phyloP scores from a whole-genome alignment of 2,329 filamentous ascomycete genomes.

The Apiospora saccharicola region DNA sequence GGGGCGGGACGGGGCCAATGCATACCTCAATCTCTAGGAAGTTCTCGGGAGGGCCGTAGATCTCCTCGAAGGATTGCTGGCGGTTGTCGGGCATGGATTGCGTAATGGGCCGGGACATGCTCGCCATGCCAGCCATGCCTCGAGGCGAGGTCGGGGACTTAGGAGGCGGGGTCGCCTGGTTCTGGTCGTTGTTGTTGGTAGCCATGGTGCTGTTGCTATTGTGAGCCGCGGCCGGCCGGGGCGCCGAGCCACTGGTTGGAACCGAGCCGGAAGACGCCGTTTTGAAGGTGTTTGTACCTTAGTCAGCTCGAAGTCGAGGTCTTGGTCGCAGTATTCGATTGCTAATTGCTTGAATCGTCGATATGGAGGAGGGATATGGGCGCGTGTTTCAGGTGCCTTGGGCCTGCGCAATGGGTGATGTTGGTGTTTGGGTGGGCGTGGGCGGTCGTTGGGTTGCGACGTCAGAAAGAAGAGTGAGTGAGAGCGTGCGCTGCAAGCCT shows the following conservation, averaged over 20 bases:
- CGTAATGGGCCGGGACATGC: slow-evolving; percentile 62
- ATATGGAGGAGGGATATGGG: neutral
- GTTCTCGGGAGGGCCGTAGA: slow-evolving; percentile 98
- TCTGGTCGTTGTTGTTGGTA: slow-evolving; percentile 23
- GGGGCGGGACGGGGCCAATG: slow-evolving; percentile 24
- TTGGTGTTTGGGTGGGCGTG: neutral
- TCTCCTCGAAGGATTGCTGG: slow-evolving; percentile 97
- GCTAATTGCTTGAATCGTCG: neutral
- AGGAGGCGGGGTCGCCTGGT: slow-evolving; percentile 20
- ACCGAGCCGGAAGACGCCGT: slow-evolving; percentile 24
- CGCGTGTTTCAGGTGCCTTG: neutral
- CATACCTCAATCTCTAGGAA: slow-evolving; percentile 96
- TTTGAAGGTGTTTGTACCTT: neutral
- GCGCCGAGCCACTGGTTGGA: slow-evolving; percentile 26
- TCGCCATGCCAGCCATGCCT: slow-evolving; percentile 42
- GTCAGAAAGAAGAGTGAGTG: neutral
- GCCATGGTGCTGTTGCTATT: slow-evolving; percentile 4
- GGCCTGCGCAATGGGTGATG: neutral
- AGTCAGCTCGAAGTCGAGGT: slow-evolving; percentile 1
- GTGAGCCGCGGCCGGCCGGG: slow-evolving; percentile 21
- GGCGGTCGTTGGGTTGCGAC: slow-evolving; percentile 7
- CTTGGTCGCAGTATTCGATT: neutral
- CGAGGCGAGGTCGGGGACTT: slow-evolving; percentile 20
- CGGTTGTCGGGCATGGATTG: slow-evolving; percentile 76
- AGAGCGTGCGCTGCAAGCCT: neutral